phyloP scores from a whole-genome alignment of 2,329 filamentous ascomycete species.

The Monilinia laxa region DNA sequence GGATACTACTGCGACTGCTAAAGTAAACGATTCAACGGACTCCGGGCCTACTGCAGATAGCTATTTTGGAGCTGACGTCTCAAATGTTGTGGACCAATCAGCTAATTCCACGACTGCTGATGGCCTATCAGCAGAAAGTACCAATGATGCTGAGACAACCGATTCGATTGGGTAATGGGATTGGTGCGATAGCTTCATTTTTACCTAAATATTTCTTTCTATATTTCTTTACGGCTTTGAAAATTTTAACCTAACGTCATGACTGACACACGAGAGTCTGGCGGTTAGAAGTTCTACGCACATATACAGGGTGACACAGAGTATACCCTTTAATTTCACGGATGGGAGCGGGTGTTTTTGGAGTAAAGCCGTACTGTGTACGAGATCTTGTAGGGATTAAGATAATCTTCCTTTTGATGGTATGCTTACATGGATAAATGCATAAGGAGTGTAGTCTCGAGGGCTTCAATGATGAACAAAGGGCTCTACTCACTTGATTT shows the following conservation, averaged over 20 bases:
- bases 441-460: background rate
- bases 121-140: background rate
- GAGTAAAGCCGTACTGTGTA: slow-evolving; percentile 10
- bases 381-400: slow-evolving; percentile 33
- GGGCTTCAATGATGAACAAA: background rate
- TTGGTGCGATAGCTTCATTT: too few relatives aligned
- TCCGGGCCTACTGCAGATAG: too few relatives aligned
- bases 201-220: background rate
- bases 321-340: slow-evolving; percentile 13
- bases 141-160: background rate
- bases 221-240: background rate
- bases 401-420: background rate
- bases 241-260: background rate
- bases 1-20: background rate
- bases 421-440: background rate
- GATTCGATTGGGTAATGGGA: background rate
- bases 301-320: slow-evolving; percentile 17
- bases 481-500: background rate
- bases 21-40: background rate
- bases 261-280: slow-evolving; percentile 1
- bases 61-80: background rate
- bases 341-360: slow-evolving; percentile 8
- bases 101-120: background rate
- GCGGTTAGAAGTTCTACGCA: slow-evolving; percentile 10
- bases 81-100: background rate